Conservation (phyloP, 108 stramenopile species). For the Fragilaria radians region DNA sequence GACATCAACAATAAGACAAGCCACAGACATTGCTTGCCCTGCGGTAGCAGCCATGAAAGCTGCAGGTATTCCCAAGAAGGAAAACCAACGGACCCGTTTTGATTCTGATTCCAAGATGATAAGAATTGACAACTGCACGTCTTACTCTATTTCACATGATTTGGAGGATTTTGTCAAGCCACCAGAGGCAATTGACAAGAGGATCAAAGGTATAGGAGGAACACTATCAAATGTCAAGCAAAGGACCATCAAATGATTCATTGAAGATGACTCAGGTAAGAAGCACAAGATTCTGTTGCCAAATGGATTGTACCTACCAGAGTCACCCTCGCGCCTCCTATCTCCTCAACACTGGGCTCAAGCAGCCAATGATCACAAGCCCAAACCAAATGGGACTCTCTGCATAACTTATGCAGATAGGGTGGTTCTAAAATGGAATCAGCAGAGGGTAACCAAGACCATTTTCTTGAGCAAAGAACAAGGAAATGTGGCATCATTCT, state of each 20-base stretch:
- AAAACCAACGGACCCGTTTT: background rate
- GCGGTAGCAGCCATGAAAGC: background rate
- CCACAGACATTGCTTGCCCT: background rate
- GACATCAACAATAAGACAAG: background rate
- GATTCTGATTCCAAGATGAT: constrained; percentile 15
- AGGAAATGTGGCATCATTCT: constrained; percentile 18
- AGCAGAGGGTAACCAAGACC: background rate
- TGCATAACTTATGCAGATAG: background rate
- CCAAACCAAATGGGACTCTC: too few relatives aligned
- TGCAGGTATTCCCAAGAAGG: background rate
- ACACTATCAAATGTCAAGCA: background rate
- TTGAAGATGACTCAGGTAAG: constrained; percentile 26
- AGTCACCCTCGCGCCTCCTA: constrained; percentile 2
- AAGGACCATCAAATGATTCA: constrained; percentile 9
- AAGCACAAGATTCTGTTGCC: constrained; percentile 18
- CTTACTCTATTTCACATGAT: constrained; percentile 9
- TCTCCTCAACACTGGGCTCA: constrained; percentile 27
- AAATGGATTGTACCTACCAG: constrained; percentile 25
- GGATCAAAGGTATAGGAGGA: background rate
- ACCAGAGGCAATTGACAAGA: background rate
- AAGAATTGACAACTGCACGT: constrained; percentile 15
- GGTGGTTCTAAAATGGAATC: background rate
- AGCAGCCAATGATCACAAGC: background rate
- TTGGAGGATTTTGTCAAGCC: constrained; percentile 4
- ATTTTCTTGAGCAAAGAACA: background rate